These are phyloP conservation scores for Rhizopus sp. DNA, from an alignment of 371 early-diverging fungal genomes.

Conservation along the genomic window DNA sequence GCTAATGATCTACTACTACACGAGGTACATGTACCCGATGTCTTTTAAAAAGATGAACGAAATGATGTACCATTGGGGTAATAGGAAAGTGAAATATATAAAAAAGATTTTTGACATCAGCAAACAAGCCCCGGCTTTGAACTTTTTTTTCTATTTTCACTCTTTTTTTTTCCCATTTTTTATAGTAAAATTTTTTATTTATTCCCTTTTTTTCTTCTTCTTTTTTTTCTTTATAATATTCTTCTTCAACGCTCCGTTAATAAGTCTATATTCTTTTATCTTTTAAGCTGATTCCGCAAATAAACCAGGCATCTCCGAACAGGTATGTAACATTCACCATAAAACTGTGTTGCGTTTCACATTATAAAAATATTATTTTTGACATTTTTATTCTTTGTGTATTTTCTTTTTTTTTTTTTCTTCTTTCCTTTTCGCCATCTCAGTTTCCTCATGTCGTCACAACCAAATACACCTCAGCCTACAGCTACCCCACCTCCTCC, in stretches of 20 bases:
- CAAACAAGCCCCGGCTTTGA: constrained; percentile 1
- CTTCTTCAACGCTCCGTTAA: not conserved
- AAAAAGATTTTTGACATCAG: constrained; percentile 1
- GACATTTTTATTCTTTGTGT: constrained; percentile 1
- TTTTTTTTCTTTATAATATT: not conserved
- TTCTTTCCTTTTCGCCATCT: not conserved
- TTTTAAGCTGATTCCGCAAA: not conserved
- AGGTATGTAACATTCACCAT: constrained; percentile 2
- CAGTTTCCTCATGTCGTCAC: constrained; percentile 7
- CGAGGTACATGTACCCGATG: too few relatives aligned
- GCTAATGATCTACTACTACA: not conserved
- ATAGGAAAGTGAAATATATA: not conserved
- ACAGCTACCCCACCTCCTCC: not conserved
- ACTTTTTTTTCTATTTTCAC: not conserved
- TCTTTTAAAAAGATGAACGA: too few relatives aligned
- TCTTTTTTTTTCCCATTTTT: not conserved
- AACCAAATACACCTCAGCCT: constrained; percentile 11
- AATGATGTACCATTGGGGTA: too few relatives aligned
- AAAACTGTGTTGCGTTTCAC: constrained; percentile 17
- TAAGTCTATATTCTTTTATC: too few relatives aligned
- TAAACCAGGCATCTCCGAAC: constrained; percentile 6
- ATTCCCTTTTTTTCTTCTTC: not conserved
- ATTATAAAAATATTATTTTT: constrained; percentile 4
- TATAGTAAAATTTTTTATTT: not conserved
- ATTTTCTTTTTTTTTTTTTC: not conserved